These are phyloP conservation scores for Helotiales sp. DNA, from an alignment of 2,329 filamentous ascomycete genomes.

Conservation along the genomic window DNA sequence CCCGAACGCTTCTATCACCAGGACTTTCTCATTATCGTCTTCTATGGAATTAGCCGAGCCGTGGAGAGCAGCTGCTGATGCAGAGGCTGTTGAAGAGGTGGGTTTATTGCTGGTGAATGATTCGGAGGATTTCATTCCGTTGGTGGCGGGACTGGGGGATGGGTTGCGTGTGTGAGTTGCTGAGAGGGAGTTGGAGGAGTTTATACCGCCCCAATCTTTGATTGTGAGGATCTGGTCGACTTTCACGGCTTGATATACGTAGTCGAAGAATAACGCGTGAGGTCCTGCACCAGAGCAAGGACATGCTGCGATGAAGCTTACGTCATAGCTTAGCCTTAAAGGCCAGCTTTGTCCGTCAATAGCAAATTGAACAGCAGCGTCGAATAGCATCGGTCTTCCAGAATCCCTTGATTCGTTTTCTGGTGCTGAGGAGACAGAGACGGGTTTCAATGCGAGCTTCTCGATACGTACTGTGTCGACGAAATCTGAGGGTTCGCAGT, in stretches of 20 bases:
- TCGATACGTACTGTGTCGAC: constrained; percentile 70
- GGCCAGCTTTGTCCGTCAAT: constrained; percentile 65
- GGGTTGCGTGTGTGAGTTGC: neutral
- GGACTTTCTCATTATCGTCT: constrained; percentile 62
- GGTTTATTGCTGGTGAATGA: neutral
- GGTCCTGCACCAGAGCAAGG: constrained; percentile 60
- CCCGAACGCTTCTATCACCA: constrained; percentile 72
- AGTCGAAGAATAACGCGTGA: constrained; percentile 73
- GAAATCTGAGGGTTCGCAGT: constrained; percentile 51
- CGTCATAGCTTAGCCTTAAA: constrained; percentile 61
- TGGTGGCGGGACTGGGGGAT: neutral
- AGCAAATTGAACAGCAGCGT: constrained; percentile 63
- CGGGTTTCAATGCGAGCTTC: constrained; percentile 58
- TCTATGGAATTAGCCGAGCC: constrained; percentile 16
- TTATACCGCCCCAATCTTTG: constrained; percentile 56
- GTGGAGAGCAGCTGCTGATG: neutral
- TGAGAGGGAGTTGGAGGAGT: neutral
- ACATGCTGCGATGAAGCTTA: constrained; percentile 66
- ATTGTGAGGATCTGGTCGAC: constrained; percentile 67
- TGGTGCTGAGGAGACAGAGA: constrained; percentile 28
- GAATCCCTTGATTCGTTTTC: constrained; percentile 12
- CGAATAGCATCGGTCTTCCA: constrained; percentile 49
- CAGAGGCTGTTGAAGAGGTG: neutral
- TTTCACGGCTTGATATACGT: constrained; percentile 57
- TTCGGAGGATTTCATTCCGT: neutral